Evolutionary conservation across 2,329 filamentous ascomycete species (phyloP), one percentile per base, ranked within the genome.

Genomic region (Aurifilum marmelostoma): DNA sequence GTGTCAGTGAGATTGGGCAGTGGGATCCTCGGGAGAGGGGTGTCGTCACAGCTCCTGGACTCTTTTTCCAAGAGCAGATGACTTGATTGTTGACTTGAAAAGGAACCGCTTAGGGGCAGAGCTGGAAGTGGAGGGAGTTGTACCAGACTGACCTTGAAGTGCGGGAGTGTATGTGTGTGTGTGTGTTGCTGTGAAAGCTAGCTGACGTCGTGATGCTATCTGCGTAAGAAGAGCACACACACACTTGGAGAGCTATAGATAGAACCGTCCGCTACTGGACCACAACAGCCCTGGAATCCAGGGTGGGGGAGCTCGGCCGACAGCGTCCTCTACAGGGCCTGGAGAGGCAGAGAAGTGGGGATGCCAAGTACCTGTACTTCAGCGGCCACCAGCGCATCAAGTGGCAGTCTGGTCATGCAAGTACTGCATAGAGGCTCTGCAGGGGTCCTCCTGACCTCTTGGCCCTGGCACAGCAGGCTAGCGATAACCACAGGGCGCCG

Each of bases 1-100:
- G 67, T 64, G 67, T 65, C 62, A 68, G 61, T 59, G 52, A 65
- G 52, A 32, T 47, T 59, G 18, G 37, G 27, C 39, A 63, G 21
- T 34, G 39, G 56, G 52, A 58, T 39, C 29, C 52, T n/a, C 32
- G 29, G 56, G 21, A 24, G 21, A 34, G 24, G 37, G 27, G 58
- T 39, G 50, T 65, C 34, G 63, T 65, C 63, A 65, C 34, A 58
- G 63, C 50, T 27, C 18, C 37, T 16, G 50, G 12, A 50, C 24
- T 34, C n/a, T 37, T 11, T 24, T 18, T 32, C 6, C 18, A 2
- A 24, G 41, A 27, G 4, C n/a, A 16, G 11, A 39, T 14, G 24
- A 54, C 16, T 41, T 41, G 32, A 34, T 59, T 16, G 5, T 21
- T n/a, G 16, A 34, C 14, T 12, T 58, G 50, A 27, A 34, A 34